phyloP scores from a whole-genome alignment of 192 early-diverging fungal genomes.

The Entomortierella lignicola region DNA sequence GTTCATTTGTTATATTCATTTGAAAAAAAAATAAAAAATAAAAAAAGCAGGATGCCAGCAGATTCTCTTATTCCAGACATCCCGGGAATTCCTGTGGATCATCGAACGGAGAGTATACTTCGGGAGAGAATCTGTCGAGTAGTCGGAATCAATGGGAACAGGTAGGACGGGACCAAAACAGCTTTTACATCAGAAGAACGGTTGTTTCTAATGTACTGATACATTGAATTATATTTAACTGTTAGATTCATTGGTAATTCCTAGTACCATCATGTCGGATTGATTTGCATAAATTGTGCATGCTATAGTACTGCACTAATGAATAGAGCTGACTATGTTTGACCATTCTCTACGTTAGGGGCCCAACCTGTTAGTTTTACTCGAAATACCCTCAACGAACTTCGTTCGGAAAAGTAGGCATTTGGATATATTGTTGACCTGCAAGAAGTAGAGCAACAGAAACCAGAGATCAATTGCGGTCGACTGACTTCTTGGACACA shows the following conservation, averaged over 20 bases:
- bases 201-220: background rate
- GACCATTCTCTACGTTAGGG: conserved; percentile 38
- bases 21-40: too few relatives aligned
- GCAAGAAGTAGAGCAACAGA: too few relatives aligned
- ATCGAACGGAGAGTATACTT: conserved; percentile 25
- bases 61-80: conserved; percentile 49
- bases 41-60: conserved; percentile 37
- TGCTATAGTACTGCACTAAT: background rate
- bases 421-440: background rate
- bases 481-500: background rate
- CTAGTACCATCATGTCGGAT: background rate
- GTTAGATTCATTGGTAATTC: conserved; percentile 28
- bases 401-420: conserved; percentile 70
- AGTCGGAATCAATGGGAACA: conserved; percentile 35
- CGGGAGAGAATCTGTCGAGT: conserved; percentile 29
- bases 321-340: background rate
- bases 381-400: conserved; percentile 56
- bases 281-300: background rate
- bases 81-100: conserved; percentile 39
- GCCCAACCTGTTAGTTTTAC: conserved; percentile 77
- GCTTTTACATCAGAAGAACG: too few relatives aligned
- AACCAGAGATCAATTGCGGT: background rate
- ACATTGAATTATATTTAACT: background rate
- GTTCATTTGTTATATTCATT: background rate
- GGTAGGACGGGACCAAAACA: conserved; percentile 19